phyloP scores from a whole-genome alignment of 306 rosid genomes.

The Sicyos edulis region DNA sequence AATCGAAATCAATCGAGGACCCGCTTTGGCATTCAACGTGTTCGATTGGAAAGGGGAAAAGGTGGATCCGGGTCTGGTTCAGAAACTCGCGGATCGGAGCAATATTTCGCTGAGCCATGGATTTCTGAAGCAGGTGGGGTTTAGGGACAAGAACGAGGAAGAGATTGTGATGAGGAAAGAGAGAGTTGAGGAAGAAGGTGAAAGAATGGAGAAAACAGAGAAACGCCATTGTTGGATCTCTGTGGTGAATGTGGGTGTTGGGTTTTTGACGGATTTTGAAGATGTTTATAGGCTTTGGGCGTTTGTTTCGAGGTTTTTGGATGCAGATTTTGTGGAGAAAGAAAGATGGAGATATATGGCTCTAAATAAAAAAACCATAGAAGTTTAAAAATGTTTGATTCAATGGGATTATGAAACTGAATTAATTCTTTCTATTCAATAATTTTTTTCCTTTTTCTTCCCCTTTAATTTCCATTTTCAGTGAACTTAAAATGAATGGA shows the following conservation, averaged over 20 bases:
- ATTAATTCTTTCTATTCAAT: no score
- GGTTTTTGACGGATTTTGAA: constrained; percentile 68
- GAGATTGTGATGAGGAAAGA: constrained; percentile 40
- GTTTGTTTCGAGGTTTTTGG: constrained; percentile 65
- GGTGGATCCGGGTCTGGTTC: constrained; percentile 57
- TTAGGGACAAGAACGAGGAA: constrained; percentile 26
- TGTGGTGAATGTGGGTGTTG: constrained; percentile 44
- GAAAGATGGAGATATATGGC: constrained; percentile 89
- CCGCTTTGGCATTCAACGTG: constrained; percentile 61
- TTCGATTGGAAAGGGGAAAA: constrained; percentile 93
- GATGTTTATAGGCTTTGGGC: constrained; percentile 68
- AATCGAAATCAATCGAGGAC: constrained; percentile 51
- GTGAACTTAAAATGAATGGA: no score
- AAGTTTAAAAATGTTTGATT: constrained; percentile 24
- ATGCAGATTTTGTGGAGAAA: constrained; percentile 86
- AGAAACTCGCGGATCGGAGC: constrained; percentile 70
- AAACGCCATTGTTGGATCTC: constrained; percentile 30
- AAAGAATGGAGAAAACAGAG: constrained; percentile 18
- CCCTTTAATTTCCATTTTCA: no score
- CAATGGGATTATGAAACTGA: no score
- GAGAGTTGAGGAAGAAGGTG: constrained; percentile 25
- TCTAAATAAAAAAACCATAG: constrained; percentile 61
- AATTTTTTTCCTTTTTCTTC: no score
- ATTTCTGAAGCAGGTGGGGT: constrained; percentile 35
- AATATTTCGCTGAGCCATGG: constrained; percentile 51